A percentile compares a stretch with the other conserved stretches of the same genome.
Conservation (phyloP, 352 stramenopile genomes). For the Thraustotheca clavata region DNA sequence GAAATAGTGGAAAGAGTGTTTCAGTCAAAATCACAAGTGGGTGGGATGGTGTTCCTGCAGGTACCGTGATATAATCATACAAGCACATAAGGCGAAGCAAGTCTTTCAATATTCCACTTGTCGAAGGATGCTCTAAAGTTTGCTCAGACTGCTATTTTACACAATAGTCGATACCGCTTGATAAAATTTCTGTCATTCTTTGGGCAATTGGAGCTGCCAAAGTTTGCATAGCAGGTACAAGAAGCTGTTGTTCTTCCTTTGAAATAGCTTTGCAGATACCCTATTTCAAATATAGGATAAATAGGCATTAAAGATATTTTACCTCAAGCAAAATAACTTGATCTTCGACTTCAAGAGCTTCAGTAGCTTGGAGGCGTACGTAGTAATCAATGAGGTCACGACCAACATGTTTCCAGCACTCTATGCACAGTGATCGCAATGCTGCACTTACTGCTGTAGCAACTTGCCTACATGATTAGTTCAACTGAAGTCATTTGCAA, state of each 20-base stretch:
- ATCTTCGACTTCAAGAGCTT: conserved; percentile 64
- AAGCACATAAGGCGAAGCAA: conserved; percentile 74
- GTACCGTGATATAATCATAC: conserved; percentile 54
- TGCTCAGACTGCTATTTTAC: not conserved
- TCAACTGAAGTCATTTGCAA: not conserved
- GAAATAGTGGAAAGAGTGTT: conserved; percentile 68
- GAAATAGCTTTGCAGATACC: conserved; percentile 57
- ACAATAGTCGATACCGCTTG: conserved; percentile 7
- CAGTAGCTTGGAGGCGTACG: conserved; percentile 54
- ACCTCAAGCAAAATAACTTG: conserved; percentile 75
- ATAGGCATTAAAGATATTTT: not conserved
- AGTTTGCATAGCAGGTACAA: conserved; percentile 51
- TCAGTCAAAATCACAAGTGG: conserved; percentile 64
- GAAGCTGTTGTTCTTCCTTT: conserved; percentile 35
- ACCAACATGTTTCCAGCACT: conserved; percentile 66
- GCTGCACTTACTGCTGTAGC: conserved; percentile 56
- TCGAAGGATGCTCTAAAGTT: conserved; percentile 22
- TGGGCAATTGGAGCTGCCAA: conserved; percentile 55
- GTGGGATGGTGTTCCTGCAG: conserved; percentile 26
- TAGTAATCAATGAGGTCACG: conserved; percentile 68
- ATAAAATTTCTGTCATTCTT: conserved; percentile 39
- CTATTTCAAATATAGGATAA: not conserved
- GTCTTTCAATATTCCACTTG: conserved; percentile 39
- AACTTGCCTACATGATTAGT: conserved; percentile 45
- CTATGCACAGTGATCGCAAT: conserved; percentile 59